Base-by-base conservation (phyloP, 2,329 filamentous ascomycete species). In the Xylaria sp. region DNA sequence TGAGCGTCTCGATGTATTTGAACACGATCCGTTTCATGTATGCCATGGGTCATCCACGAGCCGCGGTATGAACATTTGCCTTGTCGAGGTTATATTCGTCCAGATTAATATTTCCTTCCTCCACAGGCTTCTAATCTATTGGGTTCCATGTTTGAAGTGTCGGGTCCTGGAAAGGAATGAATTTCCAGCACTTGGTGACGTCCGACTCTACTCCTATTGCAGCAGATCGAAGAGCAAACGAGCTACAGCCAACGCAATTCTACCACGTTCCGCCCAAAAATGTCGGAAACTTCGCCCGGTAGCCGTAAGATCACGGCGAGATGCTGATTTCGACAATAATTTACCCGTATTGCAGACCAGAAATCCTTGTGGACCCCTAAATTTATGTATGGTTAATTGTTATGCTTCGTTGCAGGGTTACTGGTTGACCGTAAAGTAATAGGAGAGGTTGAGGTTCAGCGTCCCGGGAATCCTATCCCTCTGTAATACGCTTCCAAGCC, bases 21-120 rank as follows among this genome's bases (percentile, higher is more conserved):
- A 67, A 20, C 18, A 37, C 58, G 32, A 67, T 39, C 1, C 65
- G 58, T 32, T 62, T 62, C 58, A 67, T 63, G n/a, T 67, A 67
- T 3, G 58, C 65, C 12, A 39, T 41, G 7, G 65, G 65, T 15
- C 32, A n/a, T 34, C 28, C 65, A 5, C 65, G 39, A 6, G 57
- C 65, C 1, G 44, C 58, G 13, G 65, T 52, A 34, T 67, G 65
- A 15, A 64, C 52, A 41, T n/a, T 60, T 8, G 18, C n/a, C n/a
- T 50, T 23, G 2, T 20, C 9, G 18, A 23, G 46, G 20, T 20
- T 50, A 18, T 50, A 50, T 23, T 50, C 46, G 13, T 46, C n/a
- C 44, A 46, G 3, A n/a, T 46, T 15, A 46, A 46, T 46, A 1
- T 10, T 20, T 20, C 7, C n/a, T 50, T 50, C n/a, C 12, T 50